Evolutionary conservation across 352 stramenopile species (phyloP).

Genomic region (Bremia lactucae): DNA sequence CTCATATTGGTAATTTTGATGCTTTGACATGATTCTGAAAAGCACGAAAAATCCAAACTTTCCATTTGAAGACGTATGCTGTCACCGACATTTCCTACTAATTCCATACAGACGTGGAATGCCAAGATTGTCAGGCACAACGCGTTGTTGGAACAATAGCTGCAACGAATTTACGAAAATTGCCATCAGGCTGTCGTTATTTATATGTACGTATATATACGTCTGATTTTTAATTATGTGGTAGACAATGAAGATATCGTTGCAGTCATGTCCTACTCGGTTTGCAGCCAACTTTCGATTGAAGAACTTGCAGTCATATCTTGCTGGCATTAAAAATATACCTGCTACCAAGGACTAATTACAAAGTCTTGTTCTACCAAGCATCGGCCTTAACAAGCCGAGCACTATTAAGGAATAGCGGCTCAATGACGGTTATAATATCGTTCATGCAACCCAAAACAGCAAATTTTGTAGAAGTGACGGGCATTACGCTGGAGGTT

Average conservation of each 20-base stretch:
- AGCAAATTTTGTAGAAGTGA: slow-evolving; percentile 66
- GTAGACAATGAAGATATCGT: slow-evolving; percentile 24
- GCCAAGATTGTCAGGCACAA: too few species aligned
- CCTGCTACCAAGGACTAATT: slow-evolving; percentile 71
- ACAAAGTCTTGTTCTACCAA: slow-evolving; percentile 41
- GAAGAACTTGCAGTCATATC: slow-evolving; percentile 69
- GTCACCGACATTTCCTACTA: too few species aligned
- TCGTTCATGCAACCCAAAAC: slow-evolving; percentile 89
- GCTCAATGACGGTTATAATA: slow-evolving; percentile 75
- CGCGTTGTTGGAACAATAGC: too few species aligned
- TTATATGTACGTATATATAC: too few species aligned
- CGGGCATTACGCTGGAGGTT: slow-evolving; percentile 78
- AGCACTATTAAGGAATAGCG: slow-evolving; percentile 89
- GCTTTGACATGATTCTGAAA: too few species aligned
- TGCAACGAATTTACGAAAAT: too few species aligned
- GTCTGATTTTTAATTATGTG: slow-evolving; percentile 16
- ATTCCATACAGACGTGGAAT: too few species aligned
- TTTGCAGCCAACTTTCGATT: slow-evolving; percentile 52
- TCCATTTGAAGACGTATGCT: too few species aligned
- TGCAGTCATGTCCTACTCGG: slow-evolving; percentile 64
- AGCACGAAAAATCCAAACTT: too few species aligned
- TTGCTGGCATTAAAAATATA: slow-evolving; percentile 58
- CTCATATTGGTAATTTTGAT: too few species aligned
- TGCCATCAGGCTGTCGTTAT: too few species aligned
- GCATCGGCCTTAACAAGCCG: slow-evolving; percentile 81